A percentile compares a stretch with the other conserved stretches of the same genome.
These are phyloP conservation scores for Gloeophyllum trabeum DNA, from an alignment of 768 basidiomycete genomes.

Conservation along the genomic window DNA sequence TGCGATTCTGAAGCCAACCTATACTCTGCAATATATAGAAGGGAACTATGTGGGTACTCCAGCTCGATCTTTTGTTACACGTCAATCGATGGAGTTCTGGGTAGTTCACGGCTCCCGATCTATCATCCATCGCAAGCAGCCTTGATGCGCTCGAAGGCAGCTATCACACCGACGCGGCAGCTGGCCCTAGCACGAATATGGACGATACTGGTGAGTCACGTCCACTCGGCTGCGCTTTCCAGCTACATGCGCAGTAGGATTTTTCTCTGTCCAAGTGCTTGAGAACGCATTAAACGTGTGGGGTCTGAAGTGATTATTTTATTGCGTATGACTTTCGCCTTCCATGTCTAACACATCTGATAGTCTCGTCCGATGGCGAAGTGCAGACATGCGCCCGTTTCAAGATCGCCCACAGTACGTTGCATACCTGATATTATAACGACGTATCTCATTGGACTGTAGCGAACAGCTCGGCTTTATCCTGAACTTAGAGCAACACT, in stretches of 20 bases:
- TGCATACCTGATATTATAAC: too few species aligned
- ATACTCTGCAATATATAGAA: conserved; percentile 20
- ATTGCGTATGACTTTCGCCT: not conserved
- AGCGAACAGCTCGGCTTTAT: conserved; percentile 84
- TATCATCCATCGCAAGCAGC: conserved; percentile 60
- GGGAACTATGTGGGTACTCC: conserved; percentile 34
- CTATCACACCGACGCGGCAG: conserved; percentile 37
- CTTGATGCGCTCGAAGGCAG: conserved; percentile 57
- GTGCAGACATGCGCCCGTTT: conserved; percentile 68
- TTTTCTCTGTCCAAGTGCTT: conserved; percentile 86
- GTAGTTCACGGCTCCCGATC: conserved; percentile 72
- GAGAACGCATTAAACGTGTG: conserved; percentile 78
- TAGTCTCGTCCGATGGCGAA: conserved; percentile 78
- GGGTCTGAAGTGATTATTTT: conserved; percentile 54
- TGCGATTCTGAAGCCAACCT: not conserved
- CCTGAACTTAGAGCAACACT: conserved; percentile 78
- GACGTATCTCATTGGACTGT: too few species aligned
- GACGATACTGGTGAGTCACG: conserved; percentile 73
- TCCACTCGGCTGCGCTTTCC: not conserved
- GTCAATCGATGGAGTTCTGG: conserved; percentile 8
- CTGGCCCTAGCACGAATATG: conserved; percentile 62
- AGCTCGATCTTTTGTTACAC: conserved; percentile 2
- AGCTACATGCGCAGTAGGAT: conserved; percentile 34
- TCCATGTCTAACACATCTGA: not conserved
- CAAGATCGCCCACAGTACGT: conserved; percentile 70